Percentiles rank a stretch among this genome's conserved stretches.
phyloP scores from a whole-genome alignment of 2,329 filamentous ascomycete genomes.

The Scedosporium boydii region DNA sequence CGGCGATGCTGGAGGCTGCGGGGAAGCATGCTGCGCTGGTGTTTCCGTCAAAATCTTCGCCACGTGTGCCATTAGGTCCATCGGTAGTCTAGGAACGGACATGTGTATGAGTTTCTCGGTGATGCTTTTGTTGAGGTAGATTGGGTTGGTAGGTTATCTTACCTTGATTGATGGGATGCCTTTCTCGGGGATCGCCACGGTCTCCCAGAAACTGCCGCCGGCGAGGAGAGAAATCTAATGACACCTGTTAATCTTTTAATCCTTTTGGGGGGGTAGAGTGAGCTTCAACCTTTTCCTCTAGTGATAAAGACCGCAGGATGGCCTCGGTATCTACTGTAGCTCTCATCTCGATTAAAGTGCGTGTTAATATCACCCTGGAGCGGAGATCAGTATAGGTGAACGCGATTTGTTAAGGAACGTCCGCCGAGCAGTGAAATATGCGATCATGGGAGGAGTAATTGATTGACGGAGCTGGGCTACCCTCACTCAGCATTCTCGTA shows the following conservation, averaged over 20 bases:
- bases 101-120: not conserved
- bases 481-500: too few relatives aligned
- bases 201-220: not conserved
- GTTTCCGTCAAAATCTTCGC: conserved; percentile 17
- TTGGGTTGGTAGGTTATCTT: not conserved
- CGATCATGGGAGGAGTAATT: too few relatives aligned
- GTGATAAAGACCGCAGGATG: too few relatives aligned
- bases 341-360: too few relatives aligned
- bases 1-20: conserved; percentile 35
- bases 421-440: too few relatives aligned
- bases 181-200: not conserved
- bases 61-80: conserved; percentile 23
- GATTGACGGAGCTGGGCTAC: too few relatives aligned
- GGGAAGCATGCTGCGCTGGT: conserved; percentile 22
- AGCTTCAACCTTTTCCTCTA: too few relatives aligned
- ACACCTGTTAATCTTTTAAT: not conserved
- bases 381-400: too few relatives aligned
- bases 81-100: not conserved
- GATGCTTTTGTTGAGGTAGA: not conserved
- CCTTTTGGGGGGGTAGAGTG: too few relatives aligned
- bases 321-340: too few relatives aligned
- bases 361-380: too few relatives aligned
- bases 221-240: not conserved
- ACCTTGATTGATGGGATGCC: not conserved
- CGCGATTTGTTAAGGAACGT: too few relatives aligned